Conservation (phyloP, 2,329 filamentous ascomycete species). For the Eutypa lata region DNA sequence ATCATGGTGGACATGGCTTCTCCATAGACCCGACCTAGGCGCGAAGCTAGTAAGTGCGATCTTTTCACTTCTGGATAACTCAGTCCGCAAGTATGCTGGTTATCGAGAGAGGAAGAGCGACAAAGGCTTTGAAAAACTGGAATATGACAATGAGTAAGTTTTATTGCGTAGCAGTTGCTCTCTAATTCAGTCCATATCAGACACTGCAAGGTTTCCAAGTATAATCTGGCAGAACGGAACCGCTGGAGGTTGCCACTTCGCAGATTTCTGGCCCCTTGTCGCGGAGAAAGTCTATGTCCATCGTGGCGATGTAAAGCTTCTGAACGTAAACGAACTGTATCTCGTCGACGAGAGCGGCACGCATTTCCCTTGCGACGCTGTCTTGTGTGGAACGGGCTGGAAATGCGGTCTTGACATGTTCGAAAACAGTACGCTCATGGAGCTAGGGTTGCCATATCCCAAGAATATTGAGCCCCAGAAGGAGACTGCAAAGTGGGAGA, state of each 20-base stretch:
- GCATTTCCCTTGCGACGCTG: conserved; percentile 19
- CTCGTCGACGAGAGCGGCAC: conserved; percentile 13
- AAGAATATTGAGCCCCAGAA: conserved; percentile 10
- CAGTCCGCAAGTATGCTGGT: conserved; percentile 19
- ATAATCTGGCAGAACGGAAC: conserved; percentile 26
- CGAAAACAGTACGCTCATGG: conserved; percentile 10
- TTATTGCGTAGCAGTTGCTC: conserved; percentile 1
- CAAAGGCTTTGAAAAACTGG: conserved; percentile 21
- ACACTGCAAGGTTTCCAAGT: conserved; percentile 9
- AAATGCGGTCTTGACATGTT: conserved; percentile 19
- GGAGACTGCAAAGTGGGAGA: conserved; percentile 18
- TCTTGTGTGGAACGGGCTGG: conserved; percentile 26
- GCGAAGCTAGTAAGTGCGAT: conserved; percentile 15
- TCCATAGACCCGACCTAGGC: conserved; percentile 14
- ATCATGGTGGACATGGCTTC: conserved; percentile 18
- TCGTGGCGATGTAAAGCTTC: conserved; percentile 13
- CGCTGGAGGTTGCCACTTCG: conserved; percentile 22
- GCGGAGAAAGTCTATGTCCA: conserved; percentile 19
- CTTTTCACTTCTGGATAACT: conserved; percentile 15
- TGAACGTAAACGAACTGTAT: conserved; percentile 11
- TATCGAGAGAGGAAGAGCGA: conserved; percentile 17
- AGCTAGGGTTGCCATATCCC: conserved; percentile 21
- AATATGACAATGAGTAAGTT: conserved; percentile 21
- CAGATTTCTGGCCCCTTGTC: conserved; percentile 23
- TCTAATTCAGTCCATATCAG: not conserved